phyloP scores from a whole-genome alignment of 352 stramenopile genomes.

The Pythium aphanidermatum region DNA sequence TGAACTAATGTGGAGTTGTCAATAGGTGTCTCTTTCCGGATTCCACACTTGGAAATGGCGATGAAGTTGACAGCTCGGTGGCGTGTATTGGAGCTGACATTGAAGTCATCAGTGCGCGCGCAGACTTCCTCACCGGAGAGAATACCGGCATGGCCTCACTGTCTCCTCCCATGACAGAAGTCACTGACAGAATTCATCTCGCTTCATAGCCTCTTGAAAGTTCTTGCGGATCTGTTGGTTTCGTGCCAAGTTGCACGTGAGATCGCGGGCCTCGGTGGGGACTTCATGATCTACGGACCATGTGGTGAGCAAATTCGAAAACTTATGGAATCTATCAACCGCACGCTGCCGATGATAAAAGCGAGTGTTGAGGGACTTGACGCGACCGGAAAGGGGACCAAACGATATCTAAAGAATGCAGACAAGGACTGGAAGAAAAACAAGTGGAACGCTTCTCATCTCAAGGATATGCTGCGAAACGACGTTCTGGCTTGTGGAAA shows the following conservation, averaged over 20 bases:
- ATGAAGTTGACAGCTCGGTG: conserved; percentile 28
- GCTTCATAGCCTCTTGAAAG: conserved; percentile 71
- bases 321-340: conserved; percentile 79
- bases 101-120: conserved; percentile 47
- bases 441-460: conserved; percentile 76
- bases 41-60: conserved; percentile 29
- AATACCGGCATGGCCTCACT: conserved; percentile 73
- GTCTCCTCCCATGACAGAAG: conserved; percentile 42
- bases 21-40: conserved; percentile 51
- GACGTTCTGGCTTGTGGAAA: conserved; percentile 82
- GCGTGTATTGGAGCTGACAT: conserved; percentile 41
- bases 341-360: conserved; percentile 72
- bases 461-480: conserved; percentile 79
- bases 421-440: conserved; percentile 82
- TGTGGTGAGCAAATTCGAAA: conserved; percentile 75
- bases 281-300: conserved; percentile 81
- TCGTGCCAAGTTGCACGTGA: conserved; percentile 80
- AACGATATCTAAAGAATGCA: conserved; percentile 84
- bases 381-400: too few species aligned
- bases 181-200: conserved; percentile 74
- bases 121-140: conserved; percentile 59
- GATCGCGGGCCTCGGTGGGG: conserved; percentile 67
- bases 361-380: conserved; percentile 77
- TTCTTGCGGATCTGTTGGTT: conserved; percentile 76
- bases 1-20: conserved; percentile 6